Base-by-base conservation (phyloP, 306 rosid species). In the Fragaria ananassa region DNA sequence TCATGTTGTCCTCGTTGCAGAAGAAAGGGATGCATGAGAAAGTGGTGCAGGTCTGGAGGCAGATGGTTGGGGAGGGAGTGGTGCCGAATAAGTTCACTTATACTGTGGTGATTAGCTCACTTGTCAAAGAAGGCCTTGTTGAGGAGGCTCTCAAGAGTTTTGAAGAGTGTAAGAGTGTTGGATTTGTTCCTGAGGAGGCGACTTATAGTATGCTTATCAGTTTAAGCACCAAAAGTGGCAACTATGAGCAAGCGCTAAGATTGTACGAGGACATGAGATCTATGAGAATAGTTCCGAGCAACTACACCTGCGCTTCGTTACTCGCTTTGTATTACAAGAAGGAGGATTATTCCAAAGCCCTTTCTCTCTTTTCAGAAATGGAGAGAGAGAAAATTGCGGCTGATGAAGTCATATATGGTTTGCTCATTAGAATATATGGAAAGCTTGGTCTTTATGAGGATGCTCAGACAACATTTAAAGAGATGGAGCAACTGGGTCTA, bases 331-430 rank as follows among this genome's bases (percentile, higher is more conserved):
- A 88, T 82, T 95, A 92, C 87, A 92, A 86, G 85, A 86, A 73
- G 27, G 90, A 86, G 79, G 97, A 95, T 82, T 95, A 87, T 85
- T 83, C 97, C 64, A 87, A 86, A 82, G 98, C 94, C 73, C 96
- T 95, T 77, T 84, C 95, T 74, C 96, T 95, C 65, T 92, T 95
- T 77, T 75, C 91, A 10, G 95, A 95, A 79, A 95, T 95, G 97
- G 90, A 77, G 70, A 83, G 82, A n/a, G 81, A 81, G 25, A 82
- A 78, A 80, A 85, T 83, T 81, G 74, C 80, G 3, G 89, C 81
- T n/a, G 97, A 95, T 83, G 98, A 95, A 88, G 98, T 95, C 72
- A 95, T 94, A 78, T 88, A 85, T 72, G 98, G 98, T 79, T 85
- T 92, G 86, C 96, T 95, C 47, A 89, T 95, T 75, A 89, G 98